phyloP scores from a whole-genome alignment of 495 filamentous ascomycete genomes.

The Hapsidospora chrysogenum region DNA sequence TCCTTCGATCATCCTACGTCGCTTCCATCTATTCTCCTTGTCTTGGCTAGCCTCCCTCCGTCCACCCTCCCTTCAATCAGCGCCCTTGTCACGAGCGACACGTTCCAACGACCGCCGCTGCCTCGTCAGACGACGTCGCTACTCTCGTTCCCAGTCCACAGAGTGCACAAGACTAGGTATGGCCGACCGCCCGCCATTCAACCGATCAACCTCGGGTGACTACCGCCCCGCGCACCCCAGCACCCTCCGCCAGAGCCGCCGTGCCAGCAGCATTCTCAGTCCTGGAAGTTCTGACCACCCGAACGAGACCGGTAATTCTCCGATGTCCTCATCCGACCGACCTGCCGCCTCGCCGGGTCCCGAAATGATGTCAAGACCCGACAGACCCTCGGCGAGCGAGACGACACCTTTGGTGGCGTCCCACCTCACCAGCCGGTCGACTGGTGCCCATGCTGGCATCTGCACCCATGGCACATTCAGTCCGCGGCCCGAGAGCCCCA shows the following conservation, averaged over 20 bases:
- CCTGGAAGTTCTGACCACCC: neutral
- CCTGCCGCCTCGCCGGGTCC: neutral
- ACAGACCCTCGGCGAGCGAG: too few relatives aligned
- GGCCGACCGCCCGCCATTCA: neutral
- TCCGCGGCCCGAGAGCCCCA: slow-evolving; percentile 27
- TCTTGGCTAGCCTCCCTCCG: too few relatives aligned
- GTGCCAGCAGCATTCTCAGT: neutral
- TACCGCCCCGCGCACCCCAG: slow-evolving; percentile 4
- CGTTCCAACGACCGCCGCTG: too few relatives aligned
- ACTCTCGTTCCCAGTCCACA: too few relatives aligned
- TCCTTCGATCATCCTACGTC: too few relatives aligned
- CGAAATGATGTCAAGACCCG: too few relatives aligned
- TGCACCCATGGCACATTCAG: slow-evolving; percentile 75
- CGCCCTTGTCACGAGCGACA: too few relatives aligned
- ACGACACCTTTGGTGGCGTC: slow-evolving; percentile 22
- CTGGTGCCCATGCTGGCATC: slow-evolving; percentile 26
- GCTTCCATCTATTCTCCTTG: too few relatives aligned
- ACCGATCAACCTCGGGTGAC: neutral
- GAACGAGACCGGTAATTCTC: neutral
- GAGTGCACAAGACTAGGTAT: too few relatives aligned
- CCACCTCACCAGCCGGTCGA: too few relatives aligned
- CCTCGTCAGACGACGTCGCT: too few relatives aligned
- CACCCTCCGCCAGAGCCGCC: slow-evolving; percentile 4
- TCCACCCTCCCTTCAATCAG: too few relatives aligned
- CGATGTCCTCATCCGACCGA: neutral